phyloP scores from a whole-genome alignment of 257 asterid genomes.

The Gentiana straminea region DNA sequence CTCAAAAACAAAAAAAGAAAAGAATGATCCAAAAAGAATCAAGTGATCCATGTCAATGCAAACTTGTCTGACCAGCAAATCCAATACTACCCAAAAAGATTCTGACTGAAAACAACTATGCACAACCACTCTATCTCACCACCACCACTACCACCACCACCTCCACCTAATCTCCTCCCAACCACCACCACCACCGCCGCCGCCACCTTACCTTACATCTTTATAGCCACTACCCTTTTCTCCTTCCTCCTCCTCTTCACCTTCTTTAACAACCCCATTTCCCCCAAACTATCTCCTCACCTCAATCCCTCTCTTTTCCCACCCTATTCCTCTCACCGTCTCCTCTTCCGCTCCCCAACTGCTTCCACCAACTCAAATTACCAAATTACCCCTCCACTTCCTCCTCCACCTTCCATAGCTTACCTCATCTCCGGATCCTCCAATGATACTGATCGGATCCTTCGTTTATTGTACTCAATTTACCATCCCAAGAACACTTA shows the following conservation, averaged over 20 bases:
- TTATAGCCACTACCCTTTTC: constrained; percentile 47
- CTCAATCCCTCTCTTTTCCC: constrained; percentile 52
- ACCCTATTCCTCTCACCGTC: constrained; percentile 35
- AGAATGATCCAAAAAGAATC: too few species aligned
- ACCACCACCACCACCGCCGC: constrained; percentile 13
- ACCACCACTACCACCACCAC: constrained; percentile 15
- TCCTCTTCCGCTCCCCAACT: constrained; percentile 24
- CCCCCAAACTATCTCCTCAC: constrained; percentile 15
- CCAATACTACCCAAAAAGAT: background rate
- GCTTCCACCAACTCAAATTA: constrained; percentile 8
- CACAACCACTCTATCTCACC: constrained; percentile 17
- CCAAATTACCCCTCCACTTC: constrained; percentile 14
- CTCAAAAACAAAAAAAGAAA: too few species aligned
- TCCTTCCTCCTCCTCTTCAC: constrained; percentile 50
- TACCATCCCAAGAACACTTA: constrained; percentile 79
- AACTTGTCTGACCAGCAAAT: background rate
- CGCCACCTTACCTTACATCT: constrained; percentile 22
- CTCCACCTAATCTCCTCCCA: constrained; percentile 12
- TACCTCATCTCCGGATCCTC: constrained; percentile 73
- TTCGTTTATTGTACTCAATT: constrained; percentile 53
- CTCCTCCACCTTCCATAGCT: constrained; percentile 66
- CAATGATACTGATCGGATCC: constrained; percentile 46
- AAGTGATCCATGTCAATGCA: too few species aligned
- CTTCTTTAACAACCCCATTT: constrained; percentile 35
- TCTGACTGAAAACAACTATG: constrained; percentile 1